These are phyloP conservation scores for Jacaranda mimosifolia DNA, from an alignment of 257 asterid genomes.

Conservation along the genomic window DNA sequence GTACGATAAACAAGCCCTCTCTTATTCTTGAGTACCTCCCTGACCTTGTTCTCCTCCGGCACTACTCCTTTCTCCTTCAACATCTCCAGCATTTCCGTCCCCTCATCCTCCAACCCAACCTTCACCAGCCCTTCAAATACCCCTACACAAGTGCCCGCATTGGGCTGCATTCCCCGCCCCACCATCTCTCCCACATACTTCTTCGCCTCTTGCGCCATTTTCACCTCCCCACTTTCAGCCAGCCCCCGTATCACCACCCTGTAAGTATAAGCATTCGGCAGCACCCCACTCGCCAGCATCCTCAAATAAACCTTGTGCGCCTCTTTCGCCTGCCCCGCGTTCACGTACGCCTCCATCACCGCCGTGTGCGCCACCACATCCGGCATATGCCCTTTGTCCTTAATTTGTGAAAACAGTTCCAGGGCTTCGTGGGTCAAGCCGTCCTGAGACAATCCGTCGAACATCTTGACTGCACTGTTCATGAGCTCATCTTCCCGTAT, in stretches of 20 bases:
- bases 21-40: conserved; percentile 54
- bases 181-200: conserved; percentile 78
- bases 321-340: conserved; percentile 74
- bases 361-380: conserved; percentile 91
- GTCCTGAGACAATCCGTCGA: conserved; percentile 96
- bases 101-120: conserved; percentile 64
- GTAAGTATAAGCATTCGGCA: conserved; percentile 79
- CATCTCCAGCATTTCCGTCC: conserved; percentile 62
- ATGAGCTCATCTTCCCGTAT: conserved; percentile 72
- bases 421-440: conserved; percentile 90
- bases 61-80: conserved; percentile 63
- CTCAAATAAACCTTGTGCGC: conserved; percentile 70
- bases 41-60: conserved; percentile 68
- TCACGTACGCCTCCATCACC: conserved; percentile 80
- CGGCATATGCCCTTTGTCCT: conserved; percentile 79
- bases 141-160: conserved; percentile 57
- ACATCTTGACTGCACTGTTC: conserved; percentile 88
- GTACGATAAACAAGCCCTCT: conserved; percentile 37
- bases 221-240: conserved; percentile 66
- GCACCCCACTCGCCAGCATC: conserved; percentile 76
- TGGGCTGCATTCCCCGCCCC: conserved; percentile 68
- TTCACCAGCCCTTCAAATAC: conserved; percentile 59
- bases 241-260: conserved; percentile 60
- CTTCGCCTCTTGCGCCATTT: conserved; percentile 61
- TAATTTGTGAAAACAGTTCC: conserved; percentile 73